These are phyloP conservation scores for Pugionium dolabratum DNA, from an alignment of 345 rosid genomes.

Conservation along the genomic window DNA sequence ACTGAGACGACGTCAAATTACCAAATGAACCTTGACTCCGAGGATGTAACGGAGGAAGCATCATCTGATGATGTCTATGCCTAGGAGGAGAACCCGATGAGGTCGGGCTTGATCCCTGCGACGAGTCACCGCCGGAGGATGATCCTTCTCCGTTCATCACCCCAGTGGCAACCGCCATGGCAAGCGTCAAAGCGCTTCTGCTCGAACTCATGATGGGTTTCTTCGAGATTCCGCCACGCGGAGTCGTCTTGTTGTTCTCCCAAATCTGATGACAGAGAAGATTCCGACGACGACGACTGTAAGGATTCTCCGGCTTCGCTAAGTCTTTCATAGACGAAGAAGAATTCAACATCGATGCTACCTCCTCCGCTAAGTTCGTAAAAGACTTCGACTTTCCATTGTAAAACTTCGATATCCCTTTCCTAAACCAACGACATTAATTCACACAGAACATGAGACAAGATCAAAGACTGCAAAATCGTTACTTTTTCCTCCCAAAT, in stretches of 20 bases:
- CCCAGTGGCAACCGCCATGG: slow-evolving; percentile 65
- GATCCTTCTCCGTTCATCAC: slow-evolving; percentile 68
- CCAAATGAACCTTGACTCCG: slow-evolving; percentile 41
- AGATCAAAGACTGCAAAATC: background rate
- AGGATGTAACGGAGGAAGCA: slow-evolving; percentile 73
- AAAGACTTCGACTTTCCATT: slow-evolving; percentile 83
- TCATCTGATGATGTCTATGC: slow-evolving; percentile 34
- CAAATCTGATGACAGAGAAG: slow-evolving; percentile 56
- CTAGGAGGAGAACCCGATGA: slow-evolving; percentile 51
- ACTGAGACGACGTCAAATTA: slow-evolving; percentile 35
- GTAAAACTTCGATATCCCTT: slow-evolving; percentile 80
- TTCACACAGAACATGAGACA: too few species aligned
- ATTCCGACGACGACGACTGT: slow-evolving; percentile 57
- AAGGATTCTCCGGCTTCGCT: slow-evolving; percentile 73
- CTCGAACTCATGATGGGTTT: slow-evolving; percentile 56
- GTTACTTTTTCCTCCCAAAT: too few species aligned
- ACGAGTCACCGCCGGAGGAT: slow-evolving; percentile 46
- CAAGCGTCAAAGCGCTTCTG: slow-evolving; percentile 68
- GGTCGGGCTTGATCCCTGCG: slow-evolving; percentile 50
- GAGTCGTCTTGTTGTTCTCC: slow-evolving; percentile 54
- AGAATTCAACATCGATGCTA: slow-evolving; percentile 49
- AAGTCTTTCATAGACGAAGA: slow-evolving; percentile 56
- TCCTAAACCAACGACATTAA: slow-evolving; percentile 55
- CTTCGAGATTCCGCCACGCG: slow-evolving; percentile 61
- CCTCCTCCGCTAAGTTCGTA: slow-evolving; percentile 56